Evolutionary conservation across 2,329 filamentous ascomycete species (phyloP).

Genomic region (Fusarium sp.): DNA sequence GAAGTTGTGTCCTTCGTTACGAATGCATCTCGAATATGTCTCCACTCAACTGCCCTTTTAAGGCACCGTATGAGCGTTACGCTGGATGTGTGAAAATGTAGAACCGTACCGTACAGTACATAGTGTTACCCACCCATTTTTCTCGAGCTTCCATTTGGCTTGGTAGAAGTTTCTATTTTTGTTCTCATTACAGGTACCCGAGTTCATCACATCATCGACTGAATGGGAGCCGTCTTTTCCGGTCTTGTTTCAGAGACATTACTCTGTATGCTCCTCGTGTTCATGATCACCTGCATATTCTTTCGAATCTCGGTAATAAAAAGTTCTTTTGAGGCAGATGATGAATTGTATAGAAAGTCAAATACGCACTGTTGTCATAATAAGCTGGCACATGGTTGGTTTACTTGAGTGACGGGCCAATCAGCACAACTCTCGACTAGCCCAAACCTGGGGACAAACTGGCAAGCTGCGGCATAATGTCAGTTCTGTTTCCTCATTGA

Average conservation of each 20-base stretch:
- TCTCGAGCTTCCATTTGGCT: conserved; percentile 17
- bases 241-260: conserved; percentile 16
- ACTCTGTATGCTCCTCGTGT: background rate
- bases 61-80: conserved; percentile 24
- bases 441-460: conserved; percentile 27
- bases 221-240: conserved; percentile 22
- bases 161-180: conserved; percentile 39
- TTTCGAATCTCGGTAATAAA: background rate
- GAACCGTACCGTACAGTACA: background rate
- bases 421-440: conserved; percentile 23
- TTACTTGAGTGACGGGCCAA: conserved; percentile 30
- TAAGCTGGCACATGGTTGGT: conserved; percentile 27
- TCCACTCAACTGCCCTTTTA: conserved; percentile 31
- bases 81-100: background rate
- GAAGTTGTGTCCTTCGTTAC: conserved; percentile 18
- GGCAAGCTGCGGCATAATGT: conserved; percentile 40
- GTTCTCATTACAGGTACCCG: background rate
- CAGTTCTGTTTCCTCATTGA: conserved; percentile 19
- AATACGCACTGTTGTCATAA: conserved; percentile 32
- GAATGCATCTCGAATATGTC: conserved; percentile 7
- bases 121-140: conserved; percentile 30
- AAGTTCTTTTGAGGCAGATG: background rate
- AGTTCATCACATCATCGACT: background rate
- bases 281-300: background rate
- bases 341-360: background rate